Evolutionary conservation across 1,139 yeast species (phyloP).

Genomic region (Hemisphaericaspora subhashii): DNA sequence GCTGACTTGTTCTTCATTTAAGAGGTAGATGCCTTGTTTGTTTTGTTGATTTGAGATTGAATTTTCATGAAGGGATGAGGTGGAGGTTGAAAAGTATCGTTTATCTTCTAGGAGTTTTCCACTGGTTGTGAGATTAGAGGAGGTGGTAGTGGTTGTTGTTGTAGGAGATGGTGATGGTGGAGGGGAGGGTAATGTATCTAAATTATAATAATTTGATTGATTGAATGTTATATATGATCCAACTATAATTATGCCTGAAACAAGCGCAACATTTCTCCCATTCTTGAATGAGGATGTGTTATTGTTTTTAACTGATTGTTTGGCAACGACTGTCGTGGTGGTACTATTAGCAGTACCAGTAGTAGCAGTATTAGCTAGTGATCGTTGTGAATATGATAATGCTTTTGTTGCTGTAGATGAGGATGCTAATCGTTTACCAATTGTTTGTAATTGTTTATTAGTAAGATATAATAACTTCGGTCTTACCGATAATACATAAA

Average conservation of each 20-base stretch:
- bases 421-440: conserved; percentile 15
- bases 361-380: too few relatives aligned
- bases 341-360: too few relatives aligned
- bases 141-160: not conserved
- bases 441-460: conserved; percentile 17
- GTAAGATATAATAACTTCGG: conserved; percentile 18
- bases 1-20: conserved; percentile 76
- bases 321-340: conserved; percentile 3
- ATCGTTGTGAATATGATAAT: conserved; percentile 4
- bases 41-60: conserved; percentile 46
- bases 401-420: conserved; percentile 7
- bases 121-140: conserved; percentile 8
- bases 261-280: conserved; percentile 41
- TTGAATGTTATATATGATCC: conserved; percentile 46
- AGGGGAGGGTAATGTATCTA: conserved; percentile 37
- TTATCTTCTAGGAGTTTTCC: conserved; percentile 20
- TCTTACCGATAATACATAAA: conserved; percentile 17
- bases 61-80: conserved; percentile 42
- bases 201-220: conserved; percentile 42
- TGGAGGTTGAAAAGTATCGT: conserved; percentile 45
- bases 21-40: conserved; percentile 44
- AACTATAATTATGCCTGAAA: conserved; percentile 47
- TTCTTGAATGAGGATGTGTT: conserved; percentile 24
- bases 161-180: conserved; percentile 12
- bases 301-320: conserved; percentile 4